Evolutionary conservation across 768 basidiomycete species (phyloP).

Genomic region (Amyloporia xantha): DNA sequence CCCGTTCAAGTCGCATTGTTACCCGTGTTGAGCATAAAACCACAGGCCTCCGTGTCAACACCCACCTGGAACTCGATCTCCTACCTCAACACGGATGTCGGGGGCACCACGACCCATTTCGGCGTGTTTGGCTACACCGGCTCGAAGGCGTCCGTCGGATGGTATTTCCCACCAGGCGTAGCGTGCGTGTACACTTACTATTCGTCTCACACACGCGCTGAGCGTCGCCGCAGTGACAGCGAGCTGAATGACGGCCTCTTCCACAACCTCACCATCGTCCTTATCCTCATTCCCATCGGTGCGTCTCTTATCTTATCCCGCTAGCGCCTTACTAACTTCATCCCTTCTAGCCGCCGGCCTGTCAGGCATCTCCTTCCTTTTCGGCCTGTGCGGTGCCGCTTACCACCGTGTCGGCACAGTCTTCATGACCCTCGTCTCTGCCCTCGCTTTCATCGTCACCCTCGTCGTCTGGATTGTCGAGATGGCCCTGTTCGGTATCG

Average conservation of each 20-base stretch:
- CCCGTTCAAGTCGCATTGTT: neutral
- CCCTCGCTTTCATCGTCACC: slow-evolving; percentile 59
- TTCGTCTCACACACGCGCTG: too few species aligned
- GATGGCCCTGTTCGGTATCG: slow-evolving; percentile 74
- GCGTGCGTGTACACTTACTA: slow-evolving; percentile 31
- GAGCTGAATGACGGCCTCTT: slow-evolving; percentile 46
- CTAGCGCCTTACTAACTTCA: slow-evolving; percentile 4
- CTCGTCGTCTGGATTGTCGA: slow-evolving; percentile 71
- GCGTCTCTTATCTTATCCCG: slow-evolving; percentile 17
- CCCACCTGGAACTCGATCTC: slow-evolving; percentile 70
- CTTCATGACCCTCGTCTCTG: slow-evolving; percentile 64
- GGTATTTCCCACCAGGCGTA: slow-evolving; percentile 37
- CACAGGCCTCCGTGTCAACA: slow-evolving; percentile 60
- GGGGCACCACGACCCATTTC: slow-evolving; percentile 39
- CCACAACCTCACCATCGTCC: slow-evolving; percentile 62
- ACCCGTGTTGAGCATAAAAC: too few species aligned
- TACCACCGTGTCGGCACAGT: slow-evolving; percentile 70
- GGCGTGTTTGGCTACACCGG: slow-evolving; percentile 80
- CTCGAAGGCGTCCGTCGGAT: slow-evolving; percentile 49
- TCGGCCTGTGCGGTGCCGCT: slow-evolving; percentile 57
- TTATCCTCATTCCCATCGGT: slow-evolving; percentile 82
- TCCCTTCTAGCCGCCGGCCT: slow-evolving; percentile 50
- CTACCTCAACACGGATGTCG: slow-evolving; percentile 51
- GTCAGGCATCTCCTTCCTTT: slow-evolving; percentile 56
- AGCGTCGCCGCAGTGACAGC: slow-evolving; percentile 28